phyloP scores from a whole-genome alignment of 805 yeast genomes.

The Saccharomycopsis babjevae region DNA sequence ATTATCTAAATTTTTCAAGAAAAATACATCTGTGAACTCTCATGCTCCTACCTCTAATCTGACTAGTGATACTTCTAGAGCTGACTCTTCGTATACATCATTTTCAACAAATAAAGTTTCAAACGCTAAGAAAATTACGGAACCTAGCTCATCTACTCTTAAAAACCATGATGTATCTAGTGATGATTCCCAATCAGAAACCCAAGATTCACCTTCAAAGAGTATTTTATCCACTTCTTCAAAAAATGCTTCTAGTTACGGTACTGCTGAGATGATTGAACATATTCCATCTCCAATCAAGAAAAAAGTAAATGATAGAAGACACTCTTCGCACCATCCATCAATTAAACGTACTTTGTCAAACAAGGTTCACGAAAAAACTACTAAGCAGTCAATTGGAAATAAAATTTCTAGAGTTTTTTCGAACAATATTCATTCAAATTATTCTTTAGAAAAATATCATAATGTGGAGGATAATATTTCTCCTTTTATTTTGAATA shows the following conservation, averaged over 20 bases:
- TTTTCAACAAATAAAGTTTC: not conserved
- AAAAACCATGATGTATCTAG: not conserved
- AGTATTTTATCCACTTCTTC: not conserved
- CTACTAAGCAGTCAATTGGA: not conserved
- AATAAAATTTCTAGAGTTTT: conserved; percentile 11
- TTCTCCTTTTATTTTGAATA: not conserved
- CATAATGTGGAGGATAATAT: not conserved
- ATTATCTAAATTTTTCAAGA: not conserved
- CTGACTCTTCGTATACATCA: not conserved
- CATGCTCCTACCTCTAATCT: not conserved
- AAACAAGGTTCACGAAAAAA: not conserved
- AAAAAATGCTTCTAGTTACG: not conserved
- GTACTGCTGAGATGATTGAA: not conserved
- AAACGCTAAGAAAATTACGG: not conserved
- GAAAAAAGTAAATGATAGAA: not conserved
- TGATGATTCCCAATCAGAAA: not conserved
- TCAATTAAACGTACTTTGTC: not conserved
- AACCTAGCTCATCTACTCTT: not conserved
- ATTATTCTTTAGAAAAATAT: not conserved
- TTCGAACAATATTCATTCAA: conserved; percentile 10
- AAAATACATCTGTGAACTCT: not conserved
- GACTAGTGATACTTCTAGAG: not conserved
- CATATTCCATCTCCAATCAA: not conserved
- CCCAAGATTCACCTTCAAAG: not conserved
- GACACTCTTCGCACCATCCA: not conserved